Conservation (phyloP, 495 filamentous ascomycete genomes). For the Podospora anserina region DNA sequence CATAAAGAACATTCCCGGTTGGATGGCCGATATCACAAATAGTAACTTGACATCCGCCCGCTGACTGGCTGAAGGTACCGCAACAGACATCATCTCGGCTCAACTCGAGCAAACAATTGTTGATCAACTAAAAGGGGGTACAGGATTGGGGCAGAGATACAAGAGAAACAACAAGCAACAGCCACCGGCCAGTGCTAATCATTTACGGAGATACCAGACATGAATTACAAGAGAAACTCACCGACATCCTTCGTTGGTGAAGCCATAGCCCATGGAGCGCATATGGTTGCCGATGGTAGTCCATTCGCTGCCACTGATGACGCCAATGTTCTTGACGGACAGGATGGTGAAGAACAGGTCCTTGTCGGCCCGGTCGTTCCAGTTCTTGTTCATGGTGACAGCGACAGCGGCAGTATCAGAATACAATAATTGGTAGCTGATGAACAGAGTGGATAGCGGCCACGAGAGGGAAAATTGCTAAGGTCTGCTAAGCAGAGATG, state of each 20-base stretch:
- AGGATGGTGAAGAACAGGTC: slow-evolving; percentile 55
- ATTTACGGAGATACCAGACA: slow-evolving; percentile 9
- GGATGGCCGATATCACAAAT: neutral
- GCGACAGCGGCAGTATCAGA: neutral
- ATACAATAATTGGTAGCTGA: slow-evolving; percentile 10
- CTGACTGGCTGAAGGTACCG: neutral
- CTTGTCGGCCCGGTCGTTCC: slow-evolving; percentile 52
- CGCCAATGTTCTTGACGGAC: slow-evolving; percentile 53
- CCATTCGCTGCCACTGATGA: slow-evolving; percentile 54
- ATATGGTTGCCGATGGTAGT: slow-evolving; percentile 51
- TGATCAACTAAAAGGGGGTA: neutral
- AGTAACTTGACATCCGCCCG: no score
- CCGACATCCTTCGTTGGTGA: slow-evolving; percentile 55
- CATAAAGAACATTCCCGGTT: slow-evolving; percentile 2
- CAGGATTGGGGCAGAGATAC: neutral
- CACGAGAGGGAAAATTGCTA: slow-evolving; percentile 32
- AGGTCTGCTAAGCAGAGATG: slow-evolving; percentile 36
- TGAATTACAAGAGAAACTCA: slow-evolving; percentile 32
- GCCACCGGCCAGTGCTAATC: slow-evolving; percentile 5
- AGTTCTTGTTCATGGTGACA: slow-evolving; percentile 49
- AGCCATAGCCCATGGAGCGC: slow-evolving; percentile 49
- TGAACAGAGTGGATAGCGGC: slow-evolving; percentile 17
- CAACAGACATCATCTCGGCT: neutral
- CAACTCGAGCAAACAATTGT: neutral
- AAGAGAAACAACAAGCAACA: neutral